These are phyloP conservation scores for Euphrasia arctica DNA, from an alignment of 305 asterid genomes.

Conservation along the genomic window DNA sequence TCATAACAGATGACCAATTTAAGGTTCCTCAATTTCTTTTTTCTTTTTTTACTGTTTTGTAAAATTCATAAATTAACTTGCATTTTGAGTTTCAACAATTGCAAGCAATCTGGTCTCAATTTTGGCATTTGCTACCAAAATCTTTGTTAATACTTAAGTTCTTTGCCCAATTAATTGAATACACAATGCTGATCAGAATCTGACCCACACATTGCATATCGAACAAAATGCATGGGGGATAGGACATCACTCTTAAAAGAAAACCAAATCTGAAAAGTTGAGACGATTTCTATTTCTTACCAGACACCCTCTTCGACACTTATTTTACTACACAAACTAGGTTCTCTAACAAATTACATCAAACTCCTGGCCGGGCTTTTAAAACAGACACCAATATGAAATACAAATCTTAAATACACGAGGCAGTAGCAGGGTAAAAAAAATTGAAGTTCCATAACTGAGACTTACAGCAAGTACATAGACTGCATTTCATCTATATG, in stretches of 20 bases:
- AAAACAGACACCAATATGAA: background rate
- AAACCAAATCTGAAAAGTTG: background rate
- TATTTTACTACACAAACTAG: background rate
- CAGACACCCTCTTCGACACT: too few species aligned
- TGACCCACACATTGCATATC: background rate
- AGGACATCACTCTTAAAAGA: background rate
- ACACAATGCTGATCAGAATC: background rate
- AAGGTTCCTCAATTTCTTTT: background rate
- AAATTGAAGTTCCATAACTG: too few species aligned
- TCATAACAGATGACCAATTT: background rate
- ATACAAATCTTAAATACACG: background rate
- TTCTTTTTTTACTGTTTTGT: background rate
- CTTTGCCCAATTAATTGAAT: background rate
- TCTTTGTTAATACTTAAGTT: background rate
- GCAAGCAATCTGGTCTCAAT: background rate
- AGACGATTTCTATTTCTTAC: background rate
- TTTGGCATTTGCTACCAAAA: background rate
- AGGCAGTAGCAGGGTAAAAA: too few species aligned
- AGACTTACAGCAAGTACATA: background rate
- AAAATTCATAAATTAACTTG: background rate
- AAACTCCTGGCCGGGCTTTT: constrained; percentile 11
- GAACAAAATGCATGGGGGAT: background rate
- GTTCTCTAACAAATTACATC: constrained; percentile 16
- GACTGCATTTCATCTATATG: background rate
- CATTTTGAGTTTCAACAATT: background rate